phyloP scores from a whole-genome alignment of 345 rosid species.

The Gossypium arboreum region DNA sequence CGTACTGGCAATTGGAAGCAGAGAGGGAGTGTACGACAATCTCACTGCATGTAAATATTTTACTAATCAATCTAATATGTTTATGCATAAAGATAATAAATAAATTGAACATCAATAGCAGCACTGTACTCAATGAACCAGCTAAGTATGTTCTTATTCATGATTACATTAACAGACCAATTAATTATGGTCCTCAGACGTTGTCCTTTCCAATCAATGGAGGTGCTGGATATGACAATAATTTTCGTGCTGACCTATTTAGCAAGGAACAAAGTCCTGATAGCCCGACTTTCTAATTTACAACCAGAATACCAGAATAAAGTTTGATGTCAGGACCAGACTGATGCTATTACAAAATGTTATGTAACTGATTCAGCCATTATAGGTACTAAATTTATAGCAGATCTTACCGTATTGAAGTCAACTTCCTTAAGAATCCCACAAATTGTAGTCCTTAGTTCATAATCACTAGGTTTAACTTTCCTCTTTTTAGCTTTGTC shows the following conservation, averaged over 20 bases:
- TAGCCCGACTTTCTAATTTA: not conserved
- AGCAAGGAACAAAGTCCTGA: not conserved
- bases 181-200: not conserved
- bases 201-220: no score
- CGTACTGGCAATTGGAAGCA: not conserved
- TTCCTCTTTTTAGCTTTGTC: conserved; percentile 44
- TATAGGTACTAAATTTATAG: not conserved
- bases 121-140: not conserved
- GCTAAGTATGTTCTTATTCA: not conserved
- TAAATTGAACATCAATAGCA: not conserved
- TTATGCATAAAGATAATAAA: no score
- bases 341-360: not conserved
- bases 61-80: not conserved
- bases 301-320: not conserved
- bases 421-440: conserved; percentile 62
- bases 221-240: not conserved
- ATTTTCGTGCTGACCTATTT: not conserved
- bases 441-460: conserved; percentile 51
- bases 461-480: conserved; percentile 43
- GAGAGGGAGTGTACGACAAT: not conserved
- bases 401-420: conserved; percentile 68
- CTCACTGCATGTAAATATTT: not conserved
- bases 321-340: not conserved
- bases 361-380: not conserved
- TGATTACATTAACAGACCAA: not conserved